Evolutionary conservation across 805 yeast species (phyloP).

Genomic region (Lipomyces orientalis): DNA sequence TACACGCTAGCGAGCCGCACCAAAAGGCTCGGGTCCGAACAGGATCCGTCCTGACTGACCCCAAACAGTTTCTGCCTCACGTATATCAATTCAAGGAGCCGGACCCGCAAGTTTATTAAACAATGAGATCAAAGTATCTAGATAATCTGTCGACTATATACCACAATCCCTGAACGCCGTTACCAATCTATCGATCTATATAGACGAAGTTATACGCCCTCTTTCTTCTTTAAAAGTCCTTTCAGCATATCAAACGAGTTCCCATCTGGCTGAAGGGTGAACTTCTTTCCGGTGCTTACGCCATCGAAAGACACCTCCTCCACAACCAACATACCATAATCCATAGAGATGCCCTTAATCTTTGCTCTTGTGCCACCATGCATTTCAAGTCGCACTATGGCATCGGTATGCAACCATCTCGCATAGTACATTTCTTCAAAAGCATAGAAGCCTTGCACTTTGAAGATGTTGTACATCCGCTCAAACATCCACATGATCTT

Average conservation of each 20-base stretch:
- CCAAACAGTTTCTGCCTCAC: no score
- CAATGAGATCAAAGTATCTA: no score
- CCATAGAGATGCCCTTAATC: constrained; percentile 80
- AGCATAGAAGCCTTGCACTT: constrained; percentile 66
- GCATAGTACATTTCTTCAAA: constrained; percentile 75
- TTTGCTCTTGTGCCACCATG: constrained; percentile 60
- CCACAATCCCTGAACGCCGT: neutral
- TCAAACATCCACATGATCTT: constrained; percentile 69
- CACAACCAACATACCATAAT: constrained; percentile 82
- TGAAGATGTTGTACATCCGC: constrained; percentile 60
- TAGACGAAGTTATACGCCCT: neutral
- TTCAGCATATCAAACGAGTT: constrained; percentile 94
- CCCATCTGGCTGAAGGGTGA: constrained; percentile 93
- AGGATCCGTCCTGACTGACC: no score
- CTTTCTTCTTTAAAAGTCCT: constrained; percentile 78
- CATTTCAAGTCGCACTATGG: constrained; percentile 70
- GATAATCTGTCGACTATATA: neutral
- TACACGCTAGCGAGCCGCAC: no score
- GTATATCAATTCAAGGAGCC: neutral
- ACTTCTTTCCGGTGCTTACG: constrained; percentile 58
- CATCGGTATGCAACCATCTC: constrained; percentile 84
- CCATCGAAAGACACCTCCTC: constrained; percentile 61
- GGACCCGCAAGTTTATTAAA: neutral
- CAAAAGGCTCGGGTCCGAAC: no score
- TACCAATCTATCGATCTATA: neutral